Evolutionary conservation across 225 moss, liverwort and hornwort species (phyloP).

Genomic region (Physcomitrellopsis africana): DNA sequence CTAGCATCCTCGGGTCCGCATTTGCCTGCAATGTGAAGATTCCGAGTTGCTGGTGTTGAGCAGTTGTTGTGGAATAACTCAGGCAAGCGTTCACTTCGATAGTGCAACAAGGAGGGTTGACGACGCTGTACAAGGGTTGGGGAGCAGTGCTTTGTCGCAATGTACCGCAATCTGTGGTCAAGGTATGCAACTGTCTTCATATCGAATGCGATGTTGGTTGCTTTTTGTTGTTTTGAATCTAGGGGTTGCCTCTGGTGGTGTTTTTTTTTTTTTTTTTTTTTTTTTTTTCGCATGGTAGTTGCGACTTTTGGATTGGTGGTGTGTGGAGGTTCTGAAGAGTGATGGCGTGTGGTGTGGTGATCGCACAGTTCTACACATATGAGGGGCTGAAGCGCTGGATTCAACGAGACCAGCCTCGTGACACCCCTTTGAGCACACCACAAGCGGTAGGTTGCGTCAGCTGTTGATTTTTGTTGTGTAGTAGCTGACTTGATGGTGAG

Average conservation of each 20-base stretch:
- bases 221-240: background rate
- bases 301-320: slow-evolving; percentile 12
- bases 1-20: background rate
- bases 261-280: too few relatives aligned
- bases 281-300: background rate
- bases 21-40: background rate
- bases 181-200: slow-evolving; percentile 34
- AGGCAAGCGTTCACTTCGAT: slow-evolving; percentile 60
- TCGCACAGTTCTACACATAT: slow-evolving; percentile 59
- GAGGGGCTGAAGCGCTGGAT: slow-evolving; percentile 65
- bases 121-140: slow-evolving; percentile 62
- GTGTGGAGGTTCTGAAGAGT: background rate
- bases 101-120: slow-evolving; percentile 62
- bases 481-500: background rate
- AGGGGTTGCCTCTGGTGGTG: background rate
- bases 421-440: slow-evolving; percentile 57
- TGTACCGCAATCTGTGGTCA: slow-evolving; percentile 66
- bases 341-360: slow-evolving; percentile 27
- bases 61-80: slow-evolving; percentile 28
- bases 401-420: slow-evolving; percentile 51
- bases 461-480: background rate
- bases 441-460: slow-evolving; percentile 52
- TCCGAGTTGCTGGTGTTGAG: slow-evolving; percentile 1
- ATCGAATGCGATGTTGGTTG: background rate
- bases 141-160: slow-evolving; percentile 72